Conservation (phyloP, 176 grass and related monocot genomes). For the Rhynchospora pubera region DNA sequence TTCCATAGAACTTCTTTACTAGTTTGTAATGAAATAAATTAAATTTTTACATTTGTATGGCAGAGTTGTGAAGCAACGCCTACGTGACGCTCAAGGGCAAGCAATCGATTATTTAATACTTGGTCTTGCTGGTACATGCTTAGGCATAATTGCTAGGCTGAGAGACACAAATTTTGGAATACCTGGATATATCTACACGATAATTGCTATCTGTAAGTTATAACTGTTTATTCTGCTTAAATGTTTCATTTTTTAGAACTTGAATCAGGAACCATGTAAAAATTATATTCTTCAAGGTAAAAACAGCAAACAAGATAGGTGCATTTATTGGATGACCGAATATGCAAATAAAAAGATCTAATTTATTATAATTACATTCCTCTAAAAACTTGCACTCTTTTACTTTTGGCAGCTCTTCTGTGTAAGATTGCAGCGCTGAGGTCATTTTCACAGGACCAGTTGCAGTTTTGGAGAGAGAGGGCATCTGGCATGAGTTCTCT, state of each 20-base stretch:
- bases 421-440: conserved; percentile 73
- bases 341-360: neutral
- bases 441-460: conserved; percentile 61
- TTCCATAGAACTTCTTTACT: neutral
- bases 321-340: too few relatives aligned
- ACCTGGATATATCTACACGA: conserved; percentile 81
- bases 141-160: conserved; percentile 64
- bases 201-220: conserved; percentile 92
- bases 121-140: conserved; percentile 84
- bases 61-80: conserved; percentile 82
- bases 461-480: conserved; percentile 68
- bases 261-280: neutral
- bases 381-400: neutral
- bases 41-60: conserved; percentile 16
- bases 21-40: neutral
- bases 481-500: conserved; percentile 76
- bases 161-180: conserved; percentile 62
- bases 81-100: conserved; percentile 68
- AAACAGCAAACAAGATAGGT: neutral
- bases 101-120: conserved; percentile 90
- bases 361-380: neutral
- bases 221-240: neutral
- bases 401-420: conserved; percentile 51
- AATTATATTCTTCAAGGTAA: neutral
- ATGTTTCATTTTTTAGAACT: neutral